phyloP scores from a whole-genome alignment of 345 rosid species.

The Syzygium aqueum region DNA sequence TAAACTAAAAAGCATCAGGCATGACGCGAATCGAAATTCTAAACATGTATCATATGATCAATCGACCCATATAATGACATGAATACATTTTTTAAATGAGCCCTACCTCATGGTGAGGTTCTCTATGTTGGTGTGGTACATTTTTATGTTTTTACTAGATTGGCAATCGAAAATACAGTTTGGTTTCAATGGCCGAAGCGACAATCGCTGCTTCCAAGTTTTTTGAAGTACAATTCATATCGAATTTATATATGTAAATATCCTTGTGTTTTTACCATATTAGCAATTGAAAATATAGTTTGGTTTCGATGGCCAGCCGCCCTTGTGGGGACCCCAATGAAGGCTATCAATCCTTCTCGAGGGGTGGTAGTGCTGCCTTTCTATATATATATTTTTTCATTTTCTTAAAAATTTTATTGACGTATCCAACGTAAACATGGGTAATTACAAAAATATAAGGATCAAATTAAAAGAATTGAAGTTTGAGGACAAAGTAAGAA shows the following conservation, averaged over 20 bases:
- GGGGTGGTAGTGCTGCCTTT: background rate
- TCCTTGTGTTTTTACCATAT: background rate
- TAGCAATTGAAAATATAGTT: background rate
- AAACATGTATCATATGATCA: background rate
- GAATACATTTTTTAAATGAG: background rate
- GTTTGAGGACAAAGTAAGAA: background rate
- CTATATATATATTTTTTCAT: background rate
- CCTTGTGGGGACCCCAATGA: background rate
- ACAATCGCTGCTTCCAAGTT: background rate
- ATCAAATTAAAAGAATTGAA: background rate
- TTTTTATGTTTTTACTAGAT: background rate
- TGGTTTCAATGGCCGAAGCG: background rate
- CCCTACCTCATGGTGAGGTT: background rate
- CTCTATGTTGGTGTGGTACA: background rate
- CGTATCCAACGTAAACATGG: rapidly evolving
- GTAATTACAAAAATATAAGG: background rate
- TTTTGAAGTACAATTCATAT: background rate
- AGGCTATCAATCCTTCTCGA: background rate
- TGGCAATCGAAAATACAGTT: background rate
- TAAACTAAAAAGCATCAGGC: background rate
- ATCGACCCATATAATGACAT: background rate
- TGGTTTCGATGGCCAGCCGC: background rate
- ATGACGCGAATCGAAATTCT: background rate
- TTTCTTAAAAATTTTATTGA: too few relatives aligned
- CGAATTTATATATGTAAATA: background rate